Percentiles rank a stretch among this genome's conserved stretches.
These are phyloP conservation scores for Aspergillus floridensis DNA, from an alignment of 2,329 filamentous ascomycete species.

Conservation along the genomic window DNA sequence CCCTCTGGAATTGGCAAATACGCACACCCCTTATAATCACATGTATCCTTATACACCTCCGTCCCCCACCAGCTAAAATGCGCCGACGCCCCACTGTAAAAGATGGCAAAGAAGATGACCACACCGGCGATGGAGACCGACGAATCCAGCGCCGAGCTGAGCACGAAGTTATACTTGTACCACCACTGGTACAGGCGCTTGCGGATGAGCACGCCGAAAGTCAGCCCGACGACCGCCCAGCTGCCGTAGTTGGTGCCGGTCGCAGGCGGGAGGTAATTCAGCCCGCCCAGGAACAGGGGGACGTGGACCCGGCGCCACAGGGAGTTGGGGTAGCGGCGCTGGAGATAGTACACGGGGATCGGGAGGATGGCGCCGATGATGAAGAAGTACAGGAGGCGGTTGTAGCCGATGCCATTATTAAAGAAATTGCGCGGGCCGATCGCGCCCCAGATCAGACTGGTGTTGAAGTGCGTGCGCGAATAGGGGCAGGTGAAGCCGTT, in stretches of 20 bases:
- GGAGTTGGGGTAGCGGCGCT: conserved; percentile 55
- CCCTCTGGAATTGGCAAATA: conserved; percentile 17
- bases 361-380: conserved; percentile 62
- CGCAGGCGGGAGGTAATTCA: conserved; percentile 57
- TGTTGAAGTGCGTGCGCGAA: conserved; percentile 61
- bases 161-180: conserved; percentile 71
- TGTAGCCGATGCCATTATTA: conserved; percentile 58
- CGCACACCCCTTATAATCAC: conserved; percentile 24
- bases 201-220: conserved; percentile 64
- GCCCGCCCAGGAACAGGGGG: conserved; percentile 16
- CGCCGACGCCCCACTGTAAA: conserved; percentile 23
- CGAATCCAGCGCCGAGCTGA: conserved; percentile 63
- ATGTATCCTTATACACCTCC: conserved; percentile 26
- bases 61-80: conserved; percentile 29
- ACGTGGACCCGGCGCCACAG: conserved; percentile 10
- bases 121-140: conserved; percentile 27
- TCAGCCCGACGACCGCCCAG: conserved; percentile 62
- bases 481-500: conserved; percentile 58
- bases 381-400: conserved; percentile 65
- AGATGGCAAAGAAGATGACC: conserved; percentile 29
- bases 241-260: conserved; percentile 66
- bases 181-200: conserved; percentile 64
- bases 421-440: conserved; percentile 68
- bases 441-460: conserved; percentile 67
- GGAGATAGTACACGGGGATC: conserved; percentile 55